These are phyloP conservation scores for Cladophialophora carrionii DNA, from an alignment of 2,329 filamentous ascomycete genomes.

Conservation along the genomic window DNA sequence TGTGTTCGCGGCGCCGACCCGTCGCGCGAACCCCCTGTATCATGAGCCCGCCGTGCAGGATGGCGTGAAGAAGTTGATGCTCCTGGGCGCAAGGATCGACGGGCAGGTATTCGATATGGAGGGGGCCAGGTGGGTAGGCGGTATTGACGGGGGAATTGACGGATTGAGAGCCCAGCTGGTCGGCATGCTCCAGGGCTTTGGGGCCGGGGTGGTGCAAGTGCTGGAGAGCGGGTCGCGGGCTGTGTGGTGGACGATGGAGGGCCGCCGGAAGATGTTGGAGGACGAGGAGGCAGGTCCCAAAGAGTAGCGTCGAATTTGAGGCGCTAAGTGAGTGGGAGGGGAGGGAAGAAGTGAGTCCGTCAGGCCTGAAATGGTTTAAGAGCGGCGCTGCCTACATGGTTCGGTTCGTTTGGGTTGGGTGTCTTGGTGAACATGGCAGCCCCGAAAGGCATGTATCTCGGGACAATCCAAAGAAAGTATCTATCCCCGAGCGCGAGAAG, in stretches of 20 bases:
- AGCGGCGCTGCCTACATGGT: too few relatives aligned
- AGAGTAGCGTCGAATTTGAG: not conserved
- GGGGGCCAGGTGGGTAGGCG: conserved; percentile 70
- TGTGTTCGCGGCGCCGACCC: conserved; percentile 73
- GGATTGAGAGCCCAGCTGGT: conserved; percentile 83
- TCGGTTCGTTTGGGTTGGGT: not conserved
- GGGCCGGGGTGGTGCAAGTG: conserved; percentile 74
- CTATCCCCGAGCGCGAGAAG: not conserved
- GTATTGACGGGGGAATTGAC: conserved; percentile 80
- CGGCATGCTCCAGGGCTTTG: conserved; percentile 75
- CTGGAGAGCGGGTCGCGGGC: conserved; percentile 79
- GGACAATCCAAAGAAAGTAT: not conserved
- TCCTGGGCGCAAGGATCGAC: conserved; percentile 86
- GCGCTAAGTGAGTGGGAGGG: not conserved
- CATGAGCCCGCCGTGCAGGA: conserved; percentile 77
- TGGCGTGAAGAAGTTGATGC: conserved; percentile 81
- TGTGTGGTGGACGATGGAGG: conserved; percentile 86
- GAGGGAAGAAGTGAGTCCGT: not conserved
- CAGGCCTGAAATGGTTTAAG: not conserved
- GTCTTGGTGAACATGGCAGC: not conserved
- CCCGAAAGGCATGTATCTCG: not conserved
- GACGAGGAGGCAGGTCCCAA: conserved; percentile 62
- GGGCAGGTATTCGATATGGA: conserved; percentile 79
- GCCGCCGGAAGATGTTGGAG: conserved; percentile 77
- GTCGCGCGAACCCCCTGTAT: conserved; percentile 76